A percentile compares a stretch with the other conserved stretches of the same genome.
phyloP scores from a whole-genome alignment of 164 flowering plant genomes.

The Cinnamomum chago region DNA sequence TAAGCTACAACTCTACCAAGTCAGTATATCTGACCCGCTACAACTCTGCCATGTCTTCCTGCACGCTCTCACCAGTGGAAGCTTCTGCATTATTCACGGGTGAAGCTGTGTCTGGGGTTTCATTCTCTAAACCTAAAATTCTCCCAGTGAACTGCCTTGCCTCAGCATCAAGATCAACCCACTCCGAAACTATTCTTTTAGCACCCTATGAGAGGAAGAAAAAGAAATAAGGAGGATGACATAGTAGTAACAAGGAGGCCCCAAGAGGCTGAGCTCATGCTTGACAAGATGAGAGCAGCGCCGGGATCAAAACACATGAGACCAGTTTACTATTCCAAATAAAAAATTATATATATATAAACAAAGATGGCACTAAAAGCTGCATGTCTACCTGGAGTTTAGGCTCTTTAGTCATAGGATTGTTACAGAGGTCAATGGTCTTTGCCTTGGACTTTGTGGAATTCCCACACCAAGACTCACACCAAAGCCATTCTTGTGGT shows the following conservation, averaged over 20 bases:
- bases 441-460: constrained; percentile 82
- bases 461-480: constrained; percentile 98
- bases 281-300: no score
- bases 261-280: background rate
- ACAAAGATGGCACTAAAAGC: background rate
- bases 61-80: constrained; percentile 9
- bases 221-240: background rate
- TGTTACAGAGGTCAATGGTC: constrained; percentile 96
- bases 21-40: constrained; percentile 4
- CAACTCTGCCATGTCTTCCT: constrained; percentile 60
- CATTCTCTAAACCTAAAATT: constrained; percentile 60
- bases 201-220: constrained; percentile 61
- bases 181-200: constrained; percentile 82
- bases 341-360: no score
- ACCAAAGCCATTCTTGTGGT: constrained; percentile 99
- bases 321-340: no score
- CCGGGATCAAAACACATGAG: no score
- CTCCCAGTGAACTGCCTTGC: constrained; percentile 76
- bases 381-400: constrained; percentile 73
- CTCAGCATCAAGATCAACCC: constrained; percentile 82
- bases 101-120: constrained; percentile 25
- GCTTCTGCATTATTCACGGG: constrained; percentile 18
- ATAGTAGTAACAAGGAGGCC: background rate
- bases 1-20: no score
- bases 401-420: constrained; percentile 99